Conservation (phyloP, 106 monocot genomes). For the Alisma plantagoaquatica region DNA sequence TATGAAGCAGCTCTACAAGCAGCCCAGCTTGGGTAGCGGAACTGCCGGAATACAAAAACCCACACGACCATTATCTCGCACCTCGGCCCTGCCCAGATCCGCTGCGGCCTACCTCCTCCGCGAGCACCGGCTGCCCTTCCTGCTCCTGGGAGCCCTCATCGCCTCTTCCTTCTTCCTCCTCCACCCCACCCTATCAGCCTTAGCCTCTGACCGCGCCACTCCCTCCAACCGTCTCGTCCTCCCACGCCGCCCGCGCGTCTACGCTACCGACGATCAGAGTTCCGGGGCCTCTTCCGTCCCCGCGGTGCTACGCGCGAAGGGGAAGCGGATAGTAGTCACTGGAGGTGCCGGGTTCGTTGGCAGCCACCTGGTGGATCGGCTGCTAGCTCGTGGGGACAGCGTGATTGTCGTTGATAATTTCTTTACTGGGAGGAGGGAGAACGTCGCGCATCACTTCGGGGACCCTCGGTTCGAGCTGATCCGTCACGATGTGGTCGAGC, state of each 20-base stretch:
- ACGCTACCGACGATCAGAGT: neutral
- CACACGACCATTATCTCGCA: slow-evolving; percentile 4
- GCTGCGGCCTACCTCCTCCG: slow-evolving; percentile 29
- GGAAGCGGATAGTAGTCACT: slow-evolving; percentile 48
- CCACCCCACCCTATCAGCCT: slow-evolving; percentile 17
- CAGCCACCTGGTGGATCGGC: slow-evolving; percentile 68
- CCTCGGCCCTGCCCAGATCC: slow-evolving; percentile 16
- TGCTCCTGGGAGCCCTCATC: slow-evolving; percentile 42
- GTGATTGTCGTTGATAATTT: slow-evolving; percentile 88
- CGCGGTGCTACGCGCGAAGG: slow-evolving; percentile 8
- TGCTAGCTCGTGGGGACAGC: slow-evolving; percentile 53
- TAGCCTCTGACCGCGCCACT: slow-evolving; percentile 5
- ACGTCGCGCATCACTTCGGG: slow-evolving; percentile 54
- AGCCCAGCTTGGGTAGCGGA: slow-evolving; percentile 8
- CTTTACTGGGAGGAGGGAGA: slow-evolving; percentile 79
- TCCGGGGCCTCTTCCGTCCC: slow-evolving; percentile 7
- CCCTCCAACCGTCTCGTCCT: slow-evolving; percentile 11
- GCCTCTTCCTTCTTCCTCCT: slow-evolving; percentile 57
- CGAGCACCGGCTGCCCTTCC: slow-evolving; percentile 60
- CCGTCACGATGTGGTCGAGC: slow-evolving; percentile 82
- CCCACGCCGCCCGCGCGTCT: neutral
- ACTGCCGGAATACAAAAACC: slow-evolving; percentile 10
- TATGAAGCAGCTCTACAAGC: slow-evolving; percentile 73
- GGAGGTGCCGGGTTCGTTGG: slow-evolving; percentile 85
- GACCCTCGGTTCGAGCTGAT: slow-evolving; percentile 76